Base-by-base conservation (phyloP, 169 alveolate species). In the Plasmodium adleri region DNA sequence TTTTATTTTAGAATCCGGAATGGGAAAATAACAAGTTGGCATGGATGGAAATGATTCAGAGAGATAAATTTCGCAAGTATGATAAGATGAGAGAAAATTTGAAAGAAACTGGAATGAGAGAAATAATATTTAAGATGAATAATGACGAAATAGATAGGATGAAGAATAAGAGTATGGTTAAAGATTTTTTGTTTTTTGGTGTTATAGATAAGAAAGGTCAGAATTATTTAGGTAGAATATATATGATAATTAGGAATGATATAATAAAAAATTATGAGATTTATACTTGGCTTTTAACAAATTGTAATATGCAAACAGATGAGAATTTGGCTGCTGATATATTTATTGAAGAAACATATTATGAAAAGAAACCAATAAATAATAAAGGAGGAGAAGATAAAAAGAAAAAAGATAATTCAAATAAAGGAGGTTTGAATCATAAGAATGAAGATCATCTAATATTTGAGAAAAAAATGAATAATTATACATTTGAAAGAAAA, bases 11-110 rank as follows among this genome's bases (percentile, higher is more conserved):
- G 95, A 93, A 90, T 62, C 95, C 94, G 0, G 39, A 59, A 24
- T 93, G 95, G 95, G 39, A 39, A 8, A 68, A 45, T 15, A 52
- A 88, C 68, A 85, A 89, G 26, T 58, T 76, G n/a, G 39, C 62
- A 60, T 93, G 95, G 93, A 58, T 90, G 83, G 95, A 93, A 9
- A 52, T 67, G 76, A 54, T 93, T 8, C 92, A 88, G 28, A 63
- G 95, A 71, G 95, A 93, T 68, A 93, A 93, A 54, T 93, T 68
- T 63, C 73, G 93, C 12, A 66, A 91, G 70, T 88, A 93, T 58
- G 93, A 76, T 54, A 86, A 24, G 28, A 70, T 86, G 86, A 54
- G 92, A 45, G 92, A 71, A 71, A 86, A 60, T 47, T 49, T 86
- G 28, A 50, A 39, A 71, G 70, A 70, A 13, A 86, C 92, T 47